phyloP scores from a whole-genome alignment of 2,329 filamentous ascomycete genomes.

The Exophiala phaeomuriformis region DNA sequence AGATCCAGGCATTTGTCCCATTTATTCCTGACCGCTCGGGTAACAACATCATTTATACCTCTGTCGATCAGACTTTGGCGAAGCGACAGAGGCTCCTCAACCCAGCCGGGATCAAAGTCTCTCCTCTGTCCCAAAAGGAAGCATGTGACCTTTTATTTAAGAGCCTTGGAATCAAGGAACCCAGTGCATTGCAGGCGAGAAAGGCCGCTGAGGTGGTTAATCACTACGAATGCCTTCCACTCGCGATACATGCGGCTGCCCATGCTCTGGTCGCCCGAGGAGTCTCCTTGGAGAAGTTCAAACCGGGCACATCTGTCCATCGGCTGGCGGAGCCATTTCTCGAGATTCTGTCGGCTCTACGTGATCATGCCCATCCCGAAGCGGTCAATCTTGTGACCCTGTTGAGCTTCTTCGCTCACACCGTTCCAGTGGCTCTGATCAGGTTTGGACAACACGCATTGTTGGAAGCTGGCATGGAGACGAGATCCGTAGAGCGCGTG shows the following conservation, averaged over 20 bases:
- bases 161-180: conserved; percentile 52
- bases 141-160: conserved; percentile 55
- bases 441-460: conserved; percentile 44
- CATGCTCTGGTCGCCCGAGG: conserved; percentile 54
- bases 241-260: conserved; percentile 61
- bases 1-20: conserved; percentile 44
- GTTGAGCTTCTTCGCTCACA: conserved; percentile 57
- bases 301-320: conserved; percentile 49
- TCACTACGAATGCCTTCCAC: conserved; percentile 56
- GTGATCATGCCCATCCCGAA: conserved; percentile 38
- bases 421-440: conserved; percentile 60
- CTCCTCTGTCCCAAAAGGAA: conserved; percentile 49
- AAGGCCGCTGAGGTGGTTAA: conserved; percentile 57
- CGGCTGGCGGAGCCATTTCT: conserved; percentile 46
- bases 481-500: conserved; percentile 33
- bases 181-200: conserved; percentile 48
- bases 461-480: conserved; percentile 31
- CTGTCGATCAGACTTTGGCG: conserved; percentile 52
- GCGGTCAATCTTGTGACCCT: conserved; percentile 60
- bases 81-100: conserved; percentile 54
- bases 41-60: conserved; percentile 62
- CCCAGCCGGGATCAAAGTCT: conserved; percentile 52
- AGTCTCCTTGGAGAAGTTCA: conserved; percentile 55
- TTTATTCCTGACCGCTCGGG: conserved; percentile 59
- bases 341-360: conserved; percentile 43